These are phyloP conservation scores for Quercus ilex DNA, from an alignment of 306 rosid genomes.

Conservation along the genomic window DNA sequence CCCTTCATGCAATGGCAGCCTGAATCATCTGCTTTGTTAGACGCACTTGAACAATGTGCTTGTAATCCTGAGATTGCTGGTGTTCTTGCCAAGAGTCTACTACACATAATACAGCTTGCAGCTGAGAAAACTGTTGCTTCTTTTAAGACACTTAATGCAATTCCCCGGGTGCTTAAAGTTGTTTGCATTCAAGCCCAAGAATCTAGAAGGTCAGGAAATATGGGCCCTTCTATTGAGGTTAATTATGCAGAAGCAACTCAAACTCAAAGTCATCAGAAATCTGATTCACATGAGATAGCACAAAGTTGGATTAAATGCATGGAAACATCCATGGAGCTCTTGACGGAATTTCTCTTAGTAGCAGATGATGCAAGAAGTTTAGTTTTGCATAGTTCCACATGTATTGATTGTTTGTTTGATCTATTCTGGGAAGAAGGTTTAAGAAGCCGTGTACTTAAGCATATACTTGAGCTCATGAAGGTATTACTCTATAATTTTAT, in stretches of 20 bases:
- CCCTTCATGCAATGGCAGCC: constrained; percentile 46
- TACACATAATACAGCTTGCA: constrained; percentile 64
- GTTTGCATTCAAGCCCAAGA: constrained; percentile 86
- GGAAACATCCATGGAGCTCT: constrained; percentile 68
- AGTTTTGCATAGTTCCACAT: constrained; percentile 57
- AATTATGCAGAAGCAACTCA: constrained; percentile 27
- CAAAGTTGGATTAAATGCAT: constrained; percentile 57
- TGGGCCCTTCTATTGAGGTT: constrained; percentile 32
- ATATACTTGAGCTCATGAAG: constrained; percentile 88
- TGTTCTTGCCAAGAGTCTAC: constrained; percentile 70
- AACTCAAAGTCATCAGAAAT: constrained; percentile 29
- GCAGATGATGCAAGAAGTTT: constrained; percentile 67
- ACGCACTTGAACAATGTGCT: constrained; percentile 77
- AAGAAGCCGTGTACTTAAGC: constrained; percentile 64
- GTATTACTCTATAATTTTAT: constrained; percentile 35
- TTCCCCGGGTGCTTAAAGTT: constrained; percentile 82
- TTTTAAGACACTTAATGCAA: constrained; percentile 64
- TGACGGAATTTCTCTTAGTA: constrained; percentile 49
- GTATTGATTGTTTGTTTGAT: constrained; percentile 81
- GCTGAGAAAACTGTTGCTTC: constrained; percentile 80
- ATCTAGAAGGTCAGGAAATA: constrained; percentile 46
- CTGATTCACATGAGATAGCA: constrained; percentile 32
- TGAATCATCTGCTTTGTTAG: constrained; percentile 82
- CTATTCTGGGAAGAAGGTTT: constrained; percentile 89
- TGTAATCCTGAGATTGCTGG: constrained; percentile 68